These are phyloP conservation scores for Podospora pseudoanserina DNA, from an alignment of 495 filamentous ascomycete genomes.

Conservation along the genomic window DNA sequence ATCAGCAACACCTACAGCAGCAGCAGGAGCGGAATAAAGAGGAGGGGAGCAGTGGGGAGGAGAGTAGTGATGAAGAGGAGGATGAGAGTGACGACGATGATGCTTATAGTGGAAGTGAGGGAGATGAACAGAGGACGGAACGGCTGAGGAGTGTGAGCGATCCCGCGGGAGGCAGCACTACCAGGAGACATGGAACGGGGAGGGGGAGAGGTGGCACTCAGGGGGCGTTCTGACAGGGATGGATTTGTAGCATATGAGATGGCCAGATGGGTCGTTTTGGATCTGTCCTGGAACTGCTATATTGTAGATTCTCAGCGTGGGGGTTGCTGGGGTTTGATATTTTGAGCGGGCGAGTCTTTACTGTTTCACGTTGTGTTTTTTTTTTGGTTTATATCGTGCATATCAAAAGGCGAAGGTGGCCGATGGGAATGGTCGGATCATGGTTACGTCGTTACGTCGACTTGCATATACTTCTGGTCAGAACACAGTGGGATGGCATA, in stretches of 20 bases:
- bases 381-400: background rate
- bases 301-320: background rate
- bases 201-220: background rate
- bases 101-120: conserved; percentile 34
- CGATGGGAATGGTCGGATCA: background rate
- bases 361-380: background rate
- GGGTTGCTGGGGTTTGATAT: background rate
- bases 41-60: conserved; percentile 11
- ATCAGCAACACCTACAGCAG: conserved; percentile 9
- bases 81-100: conserved; percentile 18
- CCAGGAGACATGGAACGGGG: background rate
- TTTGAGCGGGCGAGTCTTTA: background rate
- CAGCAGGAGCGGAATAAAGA: conserved; percentile 11
- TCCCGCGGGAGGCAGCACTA: conserved; percentile 28
- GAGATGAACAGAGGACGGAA: conserved; percentile 48
- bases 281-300: background rate
- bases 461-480: background rate
- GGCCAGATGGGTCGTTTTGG: background rate
- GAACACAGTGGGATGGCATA: background rate
- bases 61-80: conserved; percentile 21
- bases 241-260: background rate
- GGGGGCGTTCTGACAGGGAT: background rate
- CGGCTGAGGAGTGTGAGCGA: conserved; percentile 52
- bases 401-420: background rate
- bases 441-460: background rate